Evolutionary conservation across 306 rosid species (phyloP).

Genomic region (Cucurbita maxima): DNA sequence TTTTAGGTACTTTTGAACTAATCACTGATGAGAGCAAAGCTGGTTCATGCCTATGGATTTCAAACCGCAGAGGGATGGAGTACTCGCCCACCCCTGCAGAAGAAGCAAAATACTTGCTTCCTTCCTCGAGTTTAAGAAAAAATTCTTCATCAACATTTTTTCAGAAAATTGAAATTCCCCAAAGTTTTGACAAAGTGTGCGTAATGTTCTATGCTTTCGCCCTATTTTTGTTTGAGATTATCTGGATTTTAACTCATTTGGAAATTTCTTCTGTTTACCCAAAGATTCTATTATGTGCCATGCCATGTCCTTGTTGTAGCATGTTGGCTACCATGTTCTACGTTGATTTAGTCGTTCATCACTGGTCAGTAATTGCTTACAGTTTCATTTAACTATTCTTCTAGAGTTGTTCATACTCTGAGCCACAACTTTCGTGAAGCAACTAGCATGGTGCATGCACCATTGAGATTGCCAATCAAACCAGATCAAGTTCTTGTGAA

Average conservation of each 20-base stretch:
- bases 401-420: conserved; percentile 84
- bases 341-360: background rate
- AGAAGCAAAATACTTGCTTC: conserved; percentile 41
- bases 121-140: conserved; percentile 22
- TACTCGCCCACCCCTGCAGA: conserved; percentile 85
- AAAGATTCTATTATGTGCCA: background rate
- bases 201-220: conserved; percentile 11
- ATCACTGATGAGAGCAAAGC: conserved; percentile 79
- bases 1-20: conserved; percentile 75
- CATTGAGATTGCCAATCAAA: conserved; percentile 59
- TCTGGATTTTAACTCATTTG: background rate
- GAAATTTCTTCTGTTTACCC: background rate
- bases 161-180: conserved; percentile 36
- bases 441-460: conserved; percentile 42
- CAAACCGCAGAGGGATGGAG: conserved; percentile 81
- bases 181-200: conserved; percentile 72
- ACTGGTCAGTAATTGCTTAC: conserved; percentile 9
- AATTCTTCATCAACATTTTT: conserved; percentile 31
- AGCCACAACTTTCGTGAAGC: conserved; percentile 81
- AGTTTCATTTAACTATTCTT: conserved; percentile 8
- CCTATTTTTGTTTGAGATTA: background rate
- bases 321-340: conserved; percentile 8
- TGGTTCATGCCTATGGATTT: conserved; percentile 85
- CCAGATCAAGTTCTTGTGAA: conserved; percentile 65
- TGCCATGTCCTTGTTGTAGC: background rate